Evolutionary conservation across 495 filamentous ascomycete species (phyloP), one percentile per base, ranked within the genome.

Genomic region (Articulospora tetracladia): DNA sequence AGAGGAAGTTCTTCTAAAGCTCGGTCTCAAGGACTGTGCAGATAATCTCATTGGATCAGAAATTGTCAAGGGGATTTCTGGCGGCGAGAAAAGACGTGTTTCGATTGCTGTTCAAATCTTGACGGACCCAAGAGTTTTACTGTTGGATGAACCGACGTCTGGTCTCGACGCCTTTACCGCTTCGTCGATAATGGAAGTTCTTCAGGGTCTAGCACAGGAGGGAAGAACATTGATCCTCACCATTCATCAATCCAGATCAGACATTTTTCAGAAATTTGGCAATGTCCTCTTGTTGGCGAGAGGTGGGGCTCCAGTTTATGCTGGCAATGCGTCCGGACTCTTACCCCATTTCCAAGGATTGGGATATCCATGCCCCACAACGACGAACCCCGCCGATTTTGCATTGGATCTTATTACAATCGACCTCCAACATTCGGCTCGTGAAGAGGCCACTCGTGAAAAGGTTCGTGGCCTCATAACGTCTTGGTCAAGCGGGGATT

Each of bases 81-180:
- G 88, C 12, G 88, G 88, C 23, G 88, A 92, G 72, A 90, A 90
- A 70, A 74, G 88, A 23, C 75, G 88, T 59, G 86, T 91, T 11
- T 84, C 86, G 6, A 91, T 92, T 64, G 89, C 86, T 3, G 82
- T 90, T 8, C 88, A 92, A 62, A 84, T 91, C 56, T 76, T 91
- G 26, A 90, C 86, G 3, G 86, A 89, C 49, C 88, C 88, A 1
- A 79, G 80, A 30, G 80, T 91, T 7, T 70, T 92, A 13, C 68
- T 91, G 13, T 74, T 91, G 1, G 88, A 92, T 65, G 88, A 92
- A 61, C 88, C 88, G 24, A 91, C 87, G 0, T 88, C 85, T 26
- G 88, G 88, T 0, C 73, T 92, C 1, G 88, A 92, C 70, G 86
- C 88, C 1, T 91, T 90, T 62, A 90, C 87, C 2, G 87, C 89